These are phyloP conservation scores for Starmerella stellata DNA, from an alignment of 805 yeast species.

Conservation along the genomic window DNA sequence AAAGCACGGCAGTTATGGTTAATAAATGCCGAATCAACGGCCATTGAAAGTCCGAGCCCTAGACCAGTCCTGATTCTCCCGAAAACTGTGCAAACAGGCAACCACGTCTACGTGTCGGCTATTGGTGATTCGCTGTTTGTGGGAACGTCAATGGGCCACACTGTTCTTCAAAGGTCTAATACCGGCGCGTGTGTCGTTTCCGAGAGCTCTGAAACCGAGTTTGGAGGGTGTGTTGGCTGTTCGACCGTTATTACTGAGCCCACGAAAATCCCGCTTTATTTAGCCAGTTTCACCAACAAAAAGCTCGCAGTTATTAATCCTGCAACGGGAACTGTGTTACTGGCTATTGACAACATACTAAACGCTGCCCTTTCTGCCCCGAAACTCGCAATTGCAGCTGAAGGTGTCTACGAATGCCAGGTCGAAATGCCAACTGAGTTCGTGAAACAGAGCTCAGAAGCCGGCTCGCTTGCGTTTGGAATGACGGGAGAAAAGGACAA, in stretches of 20 bases:
- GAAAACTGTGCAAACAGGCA: not conserved
- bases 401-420: not conserved
- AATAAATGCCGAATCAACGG: not conserved
- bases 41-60: not conserved
- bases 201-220: not conserved
- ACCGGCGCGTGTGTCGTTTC: not conserved
- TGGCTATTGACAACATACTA: not conserved
- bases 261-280: conserved; percentile 3
- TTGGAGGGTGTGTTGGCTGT: not conserved
- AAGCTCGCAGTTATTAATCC: conserved; percentile 5
- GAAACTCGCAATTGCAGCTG: not conserved
- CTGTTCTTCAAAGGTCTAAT: not conserved
- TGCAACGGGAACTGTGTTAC: conserved; percentile 5
- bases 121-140: not conserved
- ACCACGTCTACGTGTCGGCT: not conserved
- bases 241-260: not conserved
- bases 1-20: conserved; percentile 4
- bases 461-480: conserved; percentile 9
- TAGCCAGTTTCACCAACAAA: not conserved
- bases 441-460: conserved; percentile 2
- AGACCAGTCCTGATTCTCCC: conserved; percentile 6
- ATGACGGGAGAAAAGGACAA: conserved; percentile 1
- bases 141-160: conserved; percentile 1
- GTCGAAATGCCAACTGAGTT: not conserved
- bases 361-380: not conserved